phyloP scores from a whole-genome alignment of 163 green algal genomes.

The Volvox carteri region DNA sequence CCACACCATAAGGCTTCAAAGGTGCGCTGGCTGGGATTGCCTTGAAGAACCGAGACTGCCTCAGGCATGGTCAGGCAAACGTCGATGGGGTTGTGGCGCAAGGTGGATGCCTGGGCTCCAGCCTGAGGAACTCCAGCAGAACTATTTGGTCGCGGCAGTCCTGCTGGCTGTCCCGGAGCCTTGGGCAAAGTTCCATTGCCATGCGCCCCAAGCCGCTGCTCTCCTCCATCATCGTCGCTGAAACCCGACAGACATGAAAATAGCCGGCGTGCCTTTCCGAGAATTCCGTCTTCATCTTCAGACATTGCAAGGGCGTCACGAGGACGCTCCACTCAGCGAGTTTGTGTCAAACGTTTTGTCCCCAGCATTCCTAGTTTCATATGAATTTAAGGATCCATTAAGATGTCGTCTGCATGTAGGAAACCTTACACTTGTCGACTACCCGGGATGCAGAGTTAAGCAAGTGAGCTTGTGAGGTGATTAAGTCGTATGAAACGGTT shows the following conservation, averaged over 20 bases:
- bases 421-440: too few species aligned
- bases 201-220: background rate
- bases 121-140: background rate
- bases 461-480: too few species aligned
- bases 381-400: too few species aligned
- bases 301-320: conserved; percentile 22
- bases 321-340: background rate
- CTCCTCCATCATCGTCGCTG: background rate
- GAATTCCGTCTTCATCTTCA: conserved; percentile 8
- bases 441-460: too few species aligned
- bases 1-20: conserved; percentile 35
- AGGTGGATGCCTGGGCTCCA: background rate
- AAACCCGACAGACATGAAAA: conserved; percentile 10
- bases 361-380: background rate
- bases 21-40: conserved; percentile 41
- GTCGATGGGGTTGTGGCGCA: conserved; percentile 37
- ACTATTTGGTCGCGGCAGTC: background rate
- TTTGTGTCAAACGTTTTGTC: background rate
- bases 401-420: too few species aligned
- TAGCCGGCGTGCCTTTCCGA: background rate
- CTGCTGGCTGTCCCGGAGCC: background rate
- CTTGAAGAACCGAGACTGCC: conserved; percentile 5
- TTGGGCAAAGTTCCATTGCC: conserved; percentile 4
- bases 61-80: background rate
- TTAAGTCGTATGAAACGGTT: too few species aligned